A percentile compares a stretch with the other conserved stretches of the same genome.
Conservation (phyloP, 306 rosid genomes). For the Cucurbita pepo region DNA sequence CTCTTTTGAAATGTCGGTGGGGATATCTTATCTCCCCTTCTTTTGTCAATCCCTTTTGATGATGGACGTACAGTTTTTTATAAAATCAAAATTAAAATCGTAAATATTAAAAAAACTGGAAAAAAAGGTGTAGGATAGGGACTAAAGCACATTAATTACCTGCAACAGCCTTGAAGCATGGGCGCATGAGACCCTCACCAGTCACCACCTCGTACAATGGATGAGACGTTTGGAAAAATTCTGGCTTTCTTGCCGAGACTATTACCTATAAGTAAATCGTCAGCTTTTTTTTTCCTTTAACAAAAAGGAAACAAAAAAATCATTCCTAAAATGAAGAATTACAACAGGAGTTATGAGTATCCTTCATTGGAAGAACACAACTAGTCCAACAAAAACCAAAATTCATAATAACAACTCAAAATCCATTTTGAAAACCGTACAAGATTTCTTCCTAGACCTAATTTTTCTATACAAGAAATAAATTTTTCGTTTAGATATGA, state of each 20-base stretch:
- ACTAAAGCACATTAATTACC: conserved; percentile 33
- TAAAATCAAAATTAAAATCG: too few species aligned
- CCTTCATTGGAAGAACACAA: neutral
- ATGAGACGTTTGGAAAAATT: conserved; percentile 84
- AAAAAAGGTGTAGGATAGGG: neutral
- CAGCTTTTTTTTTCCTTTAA: neutral
- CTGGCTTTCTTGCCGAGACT: conserved; percentile 96
- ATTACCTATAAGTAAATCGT: conserved; percentile 36
- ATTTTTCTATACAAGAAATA: neutral
- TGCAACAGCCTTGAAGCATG: conserved; percentile 81
- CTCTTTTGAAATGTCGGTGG: too few species aligned
- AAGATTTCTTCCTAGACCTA: neutral
- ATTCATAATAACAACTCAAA: neutral
- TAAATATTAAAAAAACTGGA: neutral
- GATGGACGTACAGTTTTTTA: neutral
- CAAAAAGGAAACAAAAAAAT: neutral
- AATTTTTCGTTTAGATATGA: neutral
- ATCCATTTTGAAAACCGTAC: neutral
- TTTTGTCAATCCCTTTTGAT: neutral
- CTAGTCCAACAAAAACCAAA: neutral
- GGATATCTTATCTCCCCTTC: neutral
- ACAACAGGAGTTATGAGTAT: neutral
- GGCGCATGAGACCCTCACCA: conserved; percentile 86
- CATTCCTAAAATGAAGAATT: neutral
- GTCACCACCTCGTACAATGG: conserved; percentile 99